phyloP scores from a whole-genome alignment of 768 basidiomycete genomes.

The Lentinula guzmanii region DNA sequence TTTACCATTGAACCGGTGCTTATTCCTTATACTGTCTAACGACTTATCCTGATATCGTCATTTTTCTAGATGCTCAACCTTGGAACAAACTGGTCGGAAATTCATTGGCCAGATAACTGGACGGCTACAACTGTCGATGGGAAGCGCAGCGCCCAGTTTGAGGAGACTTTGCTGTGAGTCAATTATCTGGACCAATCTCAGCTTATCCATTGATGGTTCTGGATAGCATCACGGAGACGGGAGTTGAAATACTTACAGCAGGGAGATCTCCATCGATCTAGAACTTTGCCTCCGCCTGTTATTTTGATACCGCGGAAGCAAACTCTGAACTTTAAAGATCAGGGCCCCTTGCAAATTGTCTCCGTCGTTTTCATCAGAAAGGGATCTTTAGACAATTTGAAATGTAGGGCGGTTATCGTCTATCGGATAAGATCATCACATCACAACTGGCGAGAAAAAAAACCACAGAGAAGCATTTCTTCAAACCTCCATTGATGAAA shows the following conservation, averaged over 20 bases:
- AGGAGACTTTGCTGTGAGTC: conserved; percentile 90
- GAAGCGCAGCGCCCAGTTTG: conserved; percentile 90
- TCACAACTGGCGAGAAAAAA: no score
- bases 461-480: no score
- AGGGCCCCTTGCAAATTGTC: no score
- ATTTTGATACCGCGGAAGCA: conserved; percentile 9
- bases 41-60: conserved; percentile 1
- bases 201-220: conserved; percentile 2
- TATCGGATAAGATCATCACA: no score
- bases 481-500: no score
- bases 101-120: conserved; percentile 95
- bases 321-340: conserved; percentile 6
- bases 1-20: conserved; percentile 70
- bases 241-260: conserved; percentile 82
- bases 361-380: no score
- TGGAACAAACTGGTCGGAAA: conserved; percentile 67
- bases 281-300: neutral
- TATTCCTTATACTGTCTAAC: neutral
- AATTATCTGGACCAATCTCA: conserved; percentile 2
- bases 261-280: conserved; percentile 17
- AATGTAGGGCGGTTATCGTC: no score
- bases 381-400: no score
- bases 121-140: conserved; percentile 93
- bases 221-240: conserved; percentile 81
- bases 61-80: conserved; percentile 82